Evolutionary conservation across 345 rosid species (phyloP).

Genomic region (Salix caprea): DNA sequence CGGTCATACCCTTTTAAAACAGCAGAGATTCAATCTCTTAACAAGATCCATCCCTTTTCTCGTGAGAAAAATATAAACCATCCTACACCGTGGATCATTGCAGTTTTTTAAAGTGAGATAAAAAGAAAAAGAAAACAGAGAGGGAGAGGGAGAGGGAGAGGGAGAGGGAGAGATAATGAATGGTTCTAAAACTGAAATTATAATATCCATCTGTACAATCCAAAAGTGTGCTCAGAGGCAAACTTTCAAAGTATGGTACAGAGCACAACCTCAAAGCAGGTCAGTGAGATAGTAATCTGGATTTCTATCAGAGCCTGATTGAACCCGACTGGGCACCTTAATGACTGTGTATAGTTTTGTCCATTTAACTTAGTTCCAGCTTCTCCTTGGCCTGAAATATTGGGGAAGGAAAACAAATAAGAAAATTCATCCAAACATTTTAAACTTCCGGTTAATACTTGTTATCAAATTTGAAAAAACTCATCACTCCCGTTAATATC

Average conservation of each 20-base stretch:
- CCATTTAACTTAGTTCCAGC: constrained; percentile 47
- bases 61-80: neutral
- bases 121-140: neutral
- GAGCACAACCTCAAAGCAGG: constrained; percentile 33
- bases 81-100: neutral
- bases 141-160: neutral
- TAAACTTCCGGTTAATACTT: constrained; percentile 9
- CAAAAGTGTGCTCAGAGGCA: neutral
- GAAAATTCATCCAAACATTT: constrained; percentile 26
- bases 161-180: neutral
- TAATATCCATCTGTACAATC: constrained; percentile 23
- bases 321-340: constrained; percentile 24
- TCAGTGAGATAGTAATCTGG: constrained; percentile 19
- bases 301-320: constrained; percentile 28
- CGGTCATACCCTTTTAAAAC: too few relatives aligned
- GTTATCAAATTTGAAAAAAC: constrained; percentile 24
- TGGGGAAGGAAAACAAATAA: constrained; percentile 41
- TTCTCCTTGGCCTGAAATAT: constrained; percentile 78
- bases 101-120: neutral
- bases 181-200: constrained; percentile 16
- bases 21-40: too few relatives aligned
- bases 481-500: constrained; percentile 42
- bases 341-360: constrained; percentile 27
- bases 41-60: neutral
- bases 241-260: constrained; percentile 17